These are phyloP conservation scores for Mycena venus DNA, from an alignment of 768 basidiomycete genomes.

Conservation along the genomic window DNA sequence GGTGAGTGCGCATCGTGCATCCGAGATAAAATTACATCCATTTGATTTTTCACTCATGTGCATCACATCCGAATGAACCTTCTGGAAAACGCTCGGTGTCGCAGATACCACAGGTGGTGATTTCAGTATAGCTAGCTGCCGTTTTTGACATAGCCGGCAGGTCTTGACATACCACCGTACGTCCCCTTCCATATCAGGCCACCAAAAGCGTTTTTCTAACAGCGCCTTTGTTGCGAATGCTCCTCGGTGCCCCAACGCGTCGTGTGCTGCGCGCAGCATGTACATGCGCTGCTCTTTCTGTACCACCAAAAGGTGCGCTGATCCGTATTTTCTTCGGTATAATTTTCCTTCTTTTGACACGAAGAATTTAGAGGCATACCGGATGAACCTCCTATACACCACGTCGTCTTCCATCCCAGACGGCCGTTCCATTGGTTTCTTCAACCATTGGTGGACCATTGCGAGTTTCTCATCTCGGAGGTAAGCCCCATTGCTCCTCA, in stretches of 20 bases:
- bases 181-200: slow-evolving; percentile 37
- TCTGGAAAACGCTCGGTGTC: slow-evolving; percentile 28
- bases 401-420: background rate
- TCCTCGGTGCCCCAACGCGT: slow-evolving; percentile 34
- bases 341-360: background rate
- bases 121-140: slow-evolving; percentile 33
- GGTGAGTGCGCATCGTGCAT: background rate
- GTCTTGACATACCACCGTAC: slow-evolving; percentile 47
- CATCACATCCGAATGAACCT: slow-evolving; percentile 41
- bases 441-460: background rate
- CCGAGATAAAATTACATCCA: slow-evolving; percentile 37
- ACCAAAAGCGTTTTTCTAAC: slow-evolving; percentile 36
- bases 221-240: slow-evolving; percentile 9
- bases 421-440: background rate
- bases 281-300: background rate
- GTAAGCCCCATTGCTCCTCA: too few species aligned
- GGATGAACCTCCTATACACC: background rate
- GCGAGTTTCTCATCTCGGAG: too few species aligned
- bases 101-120: slow-evolving; percentile 44
- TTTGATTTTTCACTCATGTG: slow-evolving; percentile 30
- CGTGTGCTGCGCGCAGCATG: slow-evolving; percentile 21
- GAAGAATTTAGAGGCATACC: background rate
- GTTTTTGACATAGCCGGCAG: slow-evolving; percentile 48
- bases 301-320: slow-evolving; percentile 5
- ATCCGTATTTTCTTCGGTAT: background rate